phyloP scores from a whole-genome alignment of 2,329 filamentous ascomycete species.

The Colletotrichum sp. region DNA sequence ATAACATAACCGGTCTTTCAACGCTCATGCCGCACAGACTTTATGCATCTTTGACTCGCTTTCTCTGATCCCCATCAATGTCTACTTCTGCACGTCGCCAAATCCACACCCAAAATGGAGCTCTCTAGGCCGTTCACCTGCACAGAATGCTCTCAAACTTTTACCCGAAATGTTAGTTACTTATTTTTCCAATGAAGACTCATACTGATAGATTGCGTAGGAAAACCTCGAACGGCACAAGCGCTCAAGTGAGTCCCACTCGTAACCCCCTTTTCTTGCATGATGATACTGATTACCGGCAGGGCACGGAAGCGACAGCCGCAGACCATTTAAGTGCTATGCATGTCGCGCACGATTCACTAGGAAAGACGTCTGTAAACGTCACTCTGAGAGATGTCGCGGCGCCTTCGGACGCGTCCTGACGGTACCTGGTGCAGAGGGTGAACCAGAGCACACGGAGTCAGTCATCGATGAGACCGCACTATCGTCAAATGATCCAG shows the following conservation, averaged over 20 bases:
- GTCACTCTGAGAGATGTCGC: slow-evolving; percentile 21
- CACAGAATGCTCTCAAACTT: slow-evolving; percentile 20
- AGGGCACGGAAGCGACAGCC: slow-evolving; percentile 25
- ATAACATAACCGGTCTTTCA: background rate
- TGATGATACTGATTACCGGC: background rate
- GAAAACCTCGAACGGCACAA: slow-evolving; percentile 27
- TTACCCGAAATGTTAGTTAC: slow-evolving; percentile 17
- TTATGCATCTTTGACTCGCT: background rate
- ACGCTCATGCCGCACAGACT: background rate
- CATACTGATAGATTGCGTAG: background rate
- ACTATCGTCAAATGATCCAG: background rate
- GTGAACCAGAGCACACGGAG: background rate
- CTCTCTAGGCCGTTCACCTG: slow-evolving; percentile 20
- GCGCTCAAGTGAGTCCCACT: slow-evolving; percentile 21
- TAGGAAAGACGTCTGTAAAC: slow-evolving; percentile 24
- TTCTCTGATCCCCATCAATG: background rate
- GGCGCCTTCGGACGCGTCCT: background rate
- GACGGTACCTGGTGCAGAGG: background rate
- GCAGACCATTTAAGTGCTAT: slow-evolving; percentile 23
- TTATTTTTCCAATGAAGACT: background rate
- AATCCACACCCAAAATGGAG: slow-evolving; percentile 4
- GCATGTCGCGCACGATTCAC: slow-evolving; percentile 24
- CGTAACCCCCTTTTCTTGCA: background rate
- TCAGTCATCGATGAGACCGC: background rate
- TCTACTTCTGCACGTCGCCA: background rate